Evolutionary conservation across 768 basidiomycete genomes (phyloP).

Genomic region (Leccinum arenicola): DNA sequence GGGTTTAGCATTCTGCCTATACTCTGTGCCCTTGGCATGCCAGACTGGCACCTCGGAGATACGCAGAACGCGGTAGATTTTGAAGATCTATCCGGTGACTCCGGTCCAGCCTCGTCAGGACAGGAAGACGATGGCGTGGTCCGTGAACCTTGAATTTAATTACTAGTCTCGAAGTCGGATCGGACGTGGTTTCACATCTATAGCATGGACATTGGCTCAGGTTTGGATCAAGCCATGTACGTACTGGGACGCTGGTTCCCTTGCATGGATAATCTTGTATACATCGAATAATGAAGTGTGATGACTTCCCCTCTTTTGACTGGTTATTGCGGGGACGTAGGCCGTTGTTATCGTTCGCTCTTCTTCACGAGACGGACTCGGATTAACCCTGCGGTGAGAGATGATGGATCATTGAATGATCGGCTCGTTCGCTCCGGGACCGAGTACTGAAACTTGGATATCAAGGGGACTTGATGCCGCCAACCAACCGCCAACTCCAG

Average conservation of each 20-base stretch:
- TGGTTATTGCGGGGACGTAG: background rate
- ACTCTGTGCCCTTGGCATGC: slow-evolving; percentile 55
- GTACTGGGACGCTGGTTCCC: background rate
- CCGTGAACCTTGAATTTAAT: background rate
- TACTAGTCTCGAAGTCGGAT: background rate
- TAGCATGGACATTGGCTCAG: background rate
- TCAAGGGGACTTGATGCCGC: too few species aligned
- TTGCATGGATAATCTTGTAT: background rate
- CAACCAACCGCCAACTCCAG: too few species aligned
- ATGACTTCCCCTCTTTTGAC: background rate
- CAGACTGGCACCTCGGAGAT: slow-evolving; percentile 66
- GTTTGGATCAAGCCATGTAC: background rate
- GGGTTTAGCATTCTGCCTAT: slow-evolving; percentile 57
- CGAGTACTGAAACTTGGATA: too few species aligned
- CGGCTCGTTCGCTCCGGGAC: too few species aligned
- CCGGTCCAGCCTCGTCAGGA: slow-evolving; percentile 7
- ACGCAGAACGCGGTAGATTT: slow-evolving; percentile 67
- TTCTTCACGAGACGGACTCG: too few species aligned
- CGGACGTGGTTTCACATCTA: background rate
- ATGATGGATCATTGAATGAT: too few species aligned
- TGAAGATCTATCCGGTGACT: slow-evolving; percentile 11
- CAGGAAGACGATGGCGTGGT: background rate
- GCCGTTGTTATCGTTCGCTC: background rate
- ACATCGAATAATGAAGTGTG: background rate
- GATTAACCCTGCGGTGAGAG: too few species aligned